Evolutionary conservation across 2,329 filamentous ascomycete species (phyloP).

Genomic region (Tricladium varicosporioides): DNA sequence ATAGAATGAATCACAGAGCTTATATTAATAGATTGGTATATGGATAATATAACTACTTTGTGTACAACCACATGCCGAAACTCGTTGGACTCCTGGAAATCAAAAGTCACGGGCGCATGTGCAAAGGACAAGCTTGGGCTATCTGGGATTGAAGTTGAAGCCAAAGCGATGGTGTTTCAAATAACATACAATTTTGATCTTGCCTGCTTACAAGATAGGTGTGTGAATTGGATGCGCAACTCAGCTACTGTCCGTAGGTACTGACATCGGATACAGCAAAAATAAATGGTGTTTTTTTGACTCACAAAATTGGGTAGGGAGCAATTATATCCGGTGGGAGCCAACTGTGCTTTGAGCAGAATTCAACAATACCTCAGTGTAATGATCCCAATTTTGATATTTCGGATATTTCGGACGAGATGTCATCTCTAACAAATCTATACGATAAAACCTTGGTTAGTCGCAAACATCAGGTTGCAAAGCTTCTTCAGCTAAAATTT

Average conservation of each 20-base stretch:
- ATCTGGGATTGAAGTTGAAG: slow-evolving; percentile 2
- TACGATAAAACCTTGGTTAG: slow-evolving; percentile 1
- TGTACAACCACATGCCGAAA: slow-evolving; percentile 31
- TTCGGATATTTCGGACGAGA: slow-evolving; percentile 7
- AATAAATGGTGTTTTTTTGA: slow-evolving; percentile 19
- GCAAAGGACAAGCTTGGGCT: neutral
- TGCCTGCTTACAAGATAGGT: slow-evolving; percentile 15
- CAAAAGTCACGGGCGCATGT: slow-evolving; percentile 10
- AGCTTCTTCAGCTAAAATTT: slow-evolving; percentile 1
- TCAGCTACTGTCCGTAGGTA: no score
- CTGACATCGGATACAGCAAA: neutral
- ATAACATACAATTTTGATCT: slow-evolving; percentile 15
- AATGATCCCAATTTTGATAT: slow-evolving; percentile 9
- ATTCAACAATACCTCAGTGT: neutral
- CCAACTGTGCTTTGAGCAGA: neutral
- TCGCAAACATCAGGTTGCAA: neutral
- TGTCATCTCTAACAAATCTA: slow-evolving; percentile 15
- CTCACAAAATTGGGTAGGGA: slow-evolving; percentile 20
- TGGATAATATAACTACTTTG: slow-evolving; percentile 8
- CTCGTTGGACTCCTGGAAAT: slow-evolving; percentile 30
- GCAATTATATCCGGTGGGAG: slow-evolving; percentile 18
- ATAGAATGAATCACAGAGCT: no score
- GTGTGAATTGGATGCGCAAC: no score
- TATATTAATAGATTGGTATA: slow-evolving; percentile 7
- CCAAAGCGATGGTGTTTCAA: neutral